A percentile compares a stretch with the other conserved stretches of the same genome.
Evolutionary conservation across 805 yeast species (phyloP).

Genomic region (Kuraishia hungarica): DNA sequence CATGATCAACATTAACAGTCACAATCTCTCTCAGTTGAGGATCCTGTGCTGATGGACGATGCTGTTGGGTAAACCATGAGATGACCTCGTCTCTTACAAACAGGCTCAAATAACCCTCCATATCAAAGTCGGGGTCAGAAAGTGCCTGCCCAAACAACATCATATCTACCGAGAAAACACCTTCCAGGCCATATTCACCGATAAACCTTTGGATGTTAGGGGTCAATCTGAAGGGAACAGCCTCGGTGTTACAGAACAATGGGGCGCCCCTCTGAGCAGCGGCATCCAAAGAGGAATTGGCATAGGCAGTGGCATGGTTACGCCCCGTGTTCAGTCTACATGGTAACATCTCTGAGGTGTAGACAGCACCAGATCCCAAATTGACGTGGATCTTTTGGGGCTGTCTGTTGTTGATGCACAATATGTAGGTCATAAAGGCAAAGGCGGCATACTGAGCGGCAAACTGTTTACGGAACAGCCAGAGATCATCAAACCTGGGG

Average conservation of each 20-base stretch:
- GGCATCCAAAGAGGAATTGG: conserved; percentile 37
- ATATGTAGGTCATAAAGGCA: conserved; percentile 86
- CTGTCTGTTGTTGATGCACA: conserved; percentile 86
- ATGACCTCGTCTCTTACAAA: conserved; percentile 94
- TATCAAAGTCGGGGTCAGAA: conserved; percentile 84
- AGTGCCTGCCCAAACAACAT: conserved; percentile 82
- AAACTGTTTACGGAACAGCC: conserved; percentile 94
- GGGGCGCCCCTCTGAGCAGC: conserved; percentile 59
- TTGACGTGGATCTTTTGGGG: conserved; percentile 90
- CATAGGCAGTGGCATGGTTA: conserved; percentile 29
- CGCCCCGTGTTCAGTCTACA: conserved; percentile 58
- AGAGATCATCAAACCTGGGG: conserved; percentile 83
- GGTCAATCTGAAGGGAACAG: conserved; percentile 93
- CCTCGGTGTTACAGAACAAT: conserved; percentile 80
- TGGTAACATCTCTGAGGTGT: conserved; percentile 95
- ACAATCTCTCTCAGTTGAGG: conserved; percentile 83
- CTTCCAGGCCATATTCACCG: conserved; percentile 92
- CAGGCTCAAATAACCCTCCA: conserved; percentile 85
- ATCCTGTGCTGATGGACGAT: conserved; percentile 75
- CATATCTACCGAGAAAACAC: conserved; percentile 77
- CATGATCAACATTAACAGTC: conserved; percentile 76
- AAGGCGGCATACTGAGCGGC: conserved; percentile 92
- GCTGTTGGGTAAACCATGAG: conserved; percentile 88
- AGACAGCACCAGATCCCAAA: conserved; percentile 75
- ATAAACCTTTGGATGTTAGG: conserved; percentile 91